These are phyloP conservation scores for Fusarium cyanostomum DNA, from an alignment of 2,329 filamentous ascomycete species.

Conservation along the genomic window DNA sequence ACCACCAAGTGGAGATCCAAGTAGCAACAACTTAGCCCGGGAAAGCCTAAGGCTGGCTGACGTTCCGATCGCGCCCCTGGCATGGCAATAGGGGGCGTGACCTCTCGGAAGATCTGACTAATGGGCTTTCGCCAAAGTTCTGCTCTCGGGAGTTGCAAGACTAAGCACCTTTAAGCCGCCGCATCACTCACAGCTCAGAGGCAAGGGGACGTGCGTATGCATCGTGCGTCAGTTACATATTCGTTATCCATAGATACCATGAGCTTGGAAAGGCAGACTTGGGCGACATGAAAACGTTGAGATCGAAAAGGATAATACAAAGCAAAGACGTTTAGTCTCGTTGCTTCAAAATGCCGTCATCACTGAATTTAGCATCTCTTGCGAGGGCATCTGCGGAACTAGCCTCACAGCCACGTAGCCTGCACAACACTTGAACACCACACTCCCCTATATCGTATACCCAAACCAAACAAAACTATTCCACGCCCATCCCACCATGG, in stretches of 20 bases:
- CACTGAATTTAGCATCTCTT: constrained; percentile 26
- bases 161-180: background rate
- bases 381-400: constrained; percentile 16
- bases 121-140: background rate
- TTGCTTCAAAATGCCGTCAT: constrained; percentile 23
- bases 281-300: background rate
- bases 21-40: no score
- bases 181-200: no score
- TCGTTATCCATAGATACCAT: background rate
- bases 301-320: background rate
- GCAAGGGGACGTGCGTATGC: no score
- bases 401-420: constrained; percentile 17
- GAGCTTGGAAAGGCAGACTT: background rate
- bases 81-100: no score
- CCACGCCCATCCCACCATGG: constrained; percentile 31
- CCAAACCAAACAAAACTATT: constrained; percentile 34
- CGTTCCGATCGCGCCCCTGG: no score
- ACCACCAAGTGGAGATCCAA: no score
- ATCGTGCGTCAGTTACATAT: background rate
- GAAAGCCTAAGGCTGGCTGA: no score
- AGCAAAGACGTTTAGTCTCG: background rate
- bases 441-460: constrained; percentile 34
- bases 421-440: constrained; percentile 12
- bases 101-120: background rate
- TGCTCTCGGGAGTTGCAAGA: background rate